Percentiles rank a stretch among this genome's conserved stretches.
phyloP scores from a whole-genome alignment of 2,329 filamentous ascomycete genomes.

The Colletotrichum sp. region DNA sequence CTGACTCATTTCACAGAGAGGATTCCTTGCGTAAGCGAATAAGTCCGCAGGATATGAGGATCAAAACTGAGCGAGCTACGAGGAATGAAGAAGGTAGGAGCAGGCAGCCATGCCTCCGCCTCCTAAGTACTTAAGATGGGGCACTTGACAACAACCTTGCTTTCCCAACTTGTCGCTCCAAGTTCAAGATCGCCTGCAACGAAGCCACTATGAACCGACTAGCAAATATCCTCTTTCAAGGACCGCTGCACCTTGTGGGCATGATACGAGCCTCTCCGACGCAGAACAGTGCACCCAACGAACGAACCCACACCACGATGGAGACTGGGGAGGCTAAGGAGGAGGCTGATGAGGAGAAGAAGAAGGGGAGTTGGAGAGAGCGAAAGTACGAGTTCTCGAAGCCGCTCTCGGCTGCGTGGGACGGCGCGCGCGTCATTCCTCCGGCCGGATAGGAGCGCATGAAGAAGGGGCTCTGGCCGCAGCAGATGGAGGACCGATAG shows the following conservation, averaged over 20 bases:
- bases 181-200: neutral
- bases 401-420: neutral
- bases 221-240: neutral
- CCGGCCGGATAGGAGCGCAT: neutral
- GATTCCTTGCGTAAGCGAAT: neutral
- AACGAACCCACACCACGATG: neutral
- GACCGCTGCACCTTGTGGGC: neutral
- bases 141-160: neutral
- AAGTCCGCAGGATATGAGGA: neutral
- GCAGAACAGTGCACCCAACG: neutral
- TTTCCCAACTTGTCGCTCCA: neutral
- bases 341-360: neutral
- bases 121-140: neutral
- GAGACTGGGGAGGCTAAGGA: neutral
- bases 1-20: neutral
- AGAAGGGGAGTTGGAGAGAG: neutral
- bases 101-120: neutral
- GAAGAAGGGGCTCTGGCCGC: neutral
- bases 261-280: neutral
- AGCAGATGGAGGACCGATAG: constrained; percentile 3
- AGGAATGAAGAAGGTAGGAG: neutral
- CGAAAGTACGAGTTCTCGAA: neutral
- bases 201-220: neutral
- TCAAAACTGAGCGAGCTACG: neutral
- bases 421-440: neutral